Percentiles rank a stretch among this genome's conserved stretches.
phyloP scores from a whole-genome alignment of 345 rosid species.

The Turnera subulata region DNA sequence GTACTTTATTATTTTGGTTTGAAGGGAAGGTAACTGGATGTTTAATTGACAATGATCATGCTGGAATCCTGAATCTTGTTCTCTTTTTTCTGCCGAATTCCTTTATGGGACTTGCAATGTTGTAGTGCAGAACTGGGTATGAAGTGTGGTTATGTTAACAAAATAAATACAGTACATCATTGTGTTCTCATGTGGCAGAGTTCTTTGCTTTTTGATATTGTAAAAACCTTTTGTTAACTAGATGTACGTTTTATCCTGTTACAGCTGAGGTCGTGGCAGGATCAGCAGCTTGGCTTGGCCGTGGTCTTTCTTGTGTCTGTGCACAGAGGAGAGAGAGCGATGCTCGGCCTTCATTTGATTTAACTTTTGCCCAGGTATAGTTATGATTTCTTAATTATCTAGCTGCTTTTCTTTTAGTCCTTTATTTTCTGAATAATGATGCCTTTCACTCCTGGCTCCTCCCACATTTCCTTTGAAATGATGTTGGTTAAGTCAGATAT shows the following conservation, averaged over 20 bases:
- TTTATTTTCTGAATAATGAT: no score
- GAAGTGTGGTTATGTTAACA: not conserved
- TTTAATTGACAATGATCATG: not conserved
- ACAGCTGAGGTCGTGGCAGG: conserved; percentile 99
- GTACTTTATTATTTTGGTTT: not conserved
- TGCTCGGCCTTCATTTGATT: conserved; percentile 87
- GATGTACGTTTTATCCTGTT: conserved; percentile 34
- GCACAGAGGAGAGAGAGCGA: conserved; percentile 88
- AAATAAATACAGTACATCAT: no score
- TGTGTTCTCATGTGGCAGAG: no score
- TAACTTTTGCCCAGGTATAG: conserved; percentile 86
- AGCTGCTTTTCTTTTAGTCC: no score
- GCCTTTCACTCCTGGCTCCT: no score
- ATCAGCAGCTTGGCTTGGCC: conserved; percentile 97
- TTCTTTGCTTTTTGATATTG: not conserved
- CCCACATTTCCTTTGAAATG: no score
- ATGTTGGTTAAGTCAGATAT: no score
- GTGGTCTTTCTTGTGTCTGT: conserved; percentile 98
- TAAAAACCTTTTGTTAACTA: conserved; percentile 21
- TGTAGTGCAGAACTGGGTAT: not conserved
- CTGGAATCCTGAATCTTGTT: not conserved
- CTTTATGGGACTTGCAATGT: not conserved
- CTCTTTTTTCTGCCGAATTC: not conserved
- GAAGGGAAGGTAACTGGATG: not conserved
- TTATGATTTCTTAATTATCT: not conserved